A percentile compares a stretch with the other conserved stretches of the same genome.
Conservation (phyloP, 2,329 filamentous ascomycete species). For the Trichophyton simii region DNA sequence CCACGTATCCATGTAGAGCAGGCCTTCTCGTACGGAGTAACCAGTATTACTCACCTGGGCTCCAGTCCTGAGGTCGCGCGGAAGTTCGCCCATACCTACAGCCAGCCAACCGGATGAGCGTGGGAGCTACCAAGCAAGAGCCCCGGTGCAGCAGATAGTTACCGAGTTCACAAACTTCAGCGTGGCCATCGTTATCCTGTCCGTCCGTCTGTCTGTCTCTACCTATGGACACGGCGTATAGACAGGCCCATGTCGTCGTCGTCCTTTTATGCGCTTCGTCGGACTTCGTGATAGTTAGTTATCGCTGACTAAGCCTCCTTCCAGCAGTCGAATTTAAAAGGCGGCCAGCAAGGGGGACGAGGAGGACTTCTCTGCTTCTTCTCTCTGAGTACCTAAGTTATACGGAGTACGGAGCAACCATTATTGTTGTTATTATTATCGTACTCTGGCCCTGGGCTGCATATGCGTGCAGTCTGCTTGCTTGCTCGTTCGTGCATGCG, state of each 20-base stretch:
- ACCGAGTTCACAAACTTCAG: conserved; percentile 55
- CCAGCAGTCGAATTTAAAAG: too few relatives aligned
- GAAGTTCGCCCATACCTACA: conserved; percentile 73
- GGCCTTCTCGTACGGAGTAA: not conserved
- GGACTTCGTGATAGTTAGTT: not conserved
- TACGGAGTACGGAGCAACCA: too few relatives aligned
- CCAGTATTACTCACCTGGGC: conserved; percentile 50
- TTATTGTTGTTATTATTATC: too few relatives aligned
- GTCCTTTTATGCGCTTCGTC: not conserved
- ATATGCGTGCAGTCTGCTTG: not conserved
- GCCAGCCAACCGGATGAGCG: conserved; percentile 15
- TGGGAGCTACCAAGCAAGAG: not conserved
- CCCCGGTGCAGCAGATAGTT: conserved; percentile 18
- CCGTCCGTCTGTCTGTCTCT: too few relatives aligned
- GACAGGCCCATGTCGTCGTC: too few relatives aligned
- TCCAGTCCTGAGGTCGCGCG: conserved; percentile 75
- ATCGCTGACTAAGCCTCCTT: too few relatives aligned
- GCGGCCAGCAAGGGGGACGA: too few relatives aligned
- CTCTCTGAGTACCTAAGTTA: too few relatives aligned
- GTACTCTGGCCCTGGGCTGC: not conserved
- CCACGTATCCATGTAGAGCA: not conserved
- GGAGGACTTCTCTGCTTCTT: too few relatives aligned
- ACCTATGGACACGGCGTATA: too few relatives aligned
- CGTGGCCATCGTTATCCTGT: conserved; percentile 38
- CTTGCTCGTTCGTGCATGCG: not conserved